Evolutionary conservation across 306 rosid species (phyloP).

Genomic region (Vigna nakashimae): DNA sequence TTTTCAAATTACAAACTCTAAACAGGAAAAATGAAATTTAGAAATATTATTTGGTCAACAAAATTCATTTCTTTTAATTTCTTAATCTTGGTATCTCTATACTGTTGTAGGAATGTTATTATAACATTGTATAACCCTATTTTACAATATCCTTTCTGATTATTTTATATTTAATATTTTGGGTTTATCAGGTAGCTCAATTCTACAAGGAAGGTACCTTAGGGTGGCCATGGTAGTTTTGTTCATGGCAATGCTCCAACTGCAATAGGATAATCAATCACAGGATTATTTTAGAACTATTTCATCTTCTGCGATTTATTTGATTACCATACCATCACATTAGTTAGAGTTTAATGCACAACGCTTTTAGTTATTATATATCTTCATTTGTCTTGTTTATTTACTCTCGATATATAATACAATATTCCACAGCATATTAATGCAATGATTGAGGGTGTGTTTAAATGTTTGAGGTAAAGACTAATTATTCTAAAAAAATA

Average conservation of each 20-base stretch:
- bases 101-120: neutral
- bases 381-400: neutral
- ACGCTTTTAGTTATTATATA: neutral
- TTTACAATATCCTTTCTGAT: neutral
- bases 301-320: neutral
- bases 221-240: constrained; percentile 46
- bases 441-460: no score
- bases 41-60: no score
- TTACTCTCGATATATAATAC: no score
- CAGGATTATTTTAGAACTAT: constrained; percentile 18
- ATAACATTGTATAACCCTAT: neutral
- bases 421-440: no score
- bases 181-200: constrained; percentile 54
- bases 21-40: no score
- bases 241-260: constrained; percentile 40
- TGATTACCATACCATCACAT: no score
- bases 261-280: constrained; percentile 39
- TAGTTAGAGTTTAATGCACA: neutral
- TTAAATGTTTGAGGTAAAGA: no score
- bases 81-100: no score
- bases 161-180: neutral
- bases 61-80: no score
- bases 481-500: no score
- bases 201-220: constrained; percentile 45
- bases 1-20: no score